phyloP scores from a whole-genome alignment of 345 rosid genomes.

The Barbarea vulgaris region DNA sequence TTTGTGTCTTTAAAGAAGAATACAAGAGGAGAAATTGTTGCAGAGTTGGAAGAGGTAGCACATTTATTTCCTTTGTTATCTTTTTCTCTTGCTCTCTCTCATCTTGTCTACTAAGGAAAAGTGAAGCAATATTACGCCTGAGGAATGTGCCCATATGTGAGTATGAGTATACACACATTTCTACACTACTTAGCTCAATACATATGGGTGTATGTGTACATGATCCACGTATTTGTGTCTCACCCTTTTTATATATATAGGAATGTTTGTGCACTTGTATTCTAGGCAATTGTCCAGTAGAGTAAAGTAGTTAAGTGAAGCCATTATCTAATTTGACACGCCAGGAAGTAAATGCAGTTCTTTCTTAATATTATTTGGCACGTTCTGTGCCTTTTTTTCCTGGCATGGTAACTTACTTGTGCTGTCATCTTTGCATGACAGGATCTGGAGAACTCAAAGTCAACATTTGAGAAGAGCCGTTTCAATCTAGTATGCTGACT shows the following conservation, averaged over 20 bases:
- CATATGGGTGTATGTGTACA: conserved; percentile 1
- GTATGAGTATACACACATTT: neutral
- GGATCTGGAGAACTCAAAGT: conserved; percentile 88
- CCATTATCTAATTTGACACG: neutral
- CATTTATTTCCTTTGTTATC: conserved; percentile 7
- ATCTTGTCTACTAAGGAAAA: neutral
- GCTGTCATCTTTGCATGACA: conserved; percentile 41
- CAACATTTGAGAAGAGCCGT: conserved; percentile 89
- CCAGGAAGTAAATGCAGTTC: neutral
- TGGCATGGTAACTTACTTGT: conserved; percentile 18
- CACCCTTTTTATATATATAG: no score
- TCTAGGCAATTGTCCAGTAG: neutral
- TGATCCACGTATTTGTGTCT: neutral
- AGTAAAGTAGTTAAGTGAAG: neutral
- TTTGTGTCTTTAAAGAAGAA: conserved; percentile 88
- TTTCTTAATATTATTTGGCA: neutral
- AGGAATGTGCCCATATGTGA: neutral
- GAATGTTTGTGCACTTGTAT: neutral
- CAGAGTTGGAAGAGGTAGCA: conserved; percentile 85
- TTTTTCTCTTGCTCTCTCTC: conserved; percentile 10
- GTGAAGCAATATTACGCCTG: neutral
- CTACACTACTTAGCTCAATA: neutral
- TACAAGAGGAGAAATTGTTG: conserved; percentile 70
- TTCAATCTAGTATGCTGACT: conserved; percentile 75
- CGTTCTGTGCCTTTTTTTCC: neutral